Evolutionary conservation across 2,329 filamentous ascomycete genomes (phyloP), one percentile per base, ranked within the genome.

Genomic region (Trichophaea hybrida): DNA sequence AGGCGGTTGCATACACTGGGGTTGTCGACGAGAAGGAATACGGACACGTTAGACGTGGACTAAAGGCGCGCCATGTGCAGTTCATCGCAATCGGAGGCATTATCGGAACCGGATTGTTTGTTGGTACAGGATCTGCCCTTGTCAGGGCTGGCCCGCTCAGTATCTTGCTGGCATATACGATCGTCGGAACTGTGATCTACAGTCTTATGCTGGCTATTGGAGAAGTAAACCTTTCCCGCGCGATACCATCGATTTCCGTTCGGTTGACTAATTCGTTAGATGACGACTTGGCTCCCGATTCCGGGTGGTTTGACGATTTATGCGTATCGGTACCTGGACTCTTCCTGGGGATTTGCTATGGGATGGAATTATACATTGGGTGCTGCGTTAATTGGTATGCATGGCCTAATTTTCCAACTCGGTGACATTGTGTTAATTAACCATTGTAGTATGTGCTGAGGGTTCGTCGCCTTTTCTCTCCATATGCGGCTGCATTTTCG

Each of bases 91-190:
- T 68, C n/a, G 75, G 77, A 67, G 82, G 81, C 57, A 86, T 83
- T 12, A 82, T 88, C 67, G 84, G 84, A 57, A 88, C 84, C 1
- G 84, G 84, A 64, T 76, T 88, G 48, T 87, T 88, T 71, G 77
- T 88, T 37, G 83, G 84, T 55, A 81, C 79, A 54, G 84, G 84
- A 49, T 74, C 73, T 44, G 81, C 82, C 12, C 75, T 88, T 57
- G 75, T 79, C 59, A 79, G 76, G 53, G 77, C 81, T 7, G 84
- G 85, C 0, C 84, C 85, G 7, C 80, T 79, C 1, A 80, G 82
- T 34, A 78, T 81, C 40, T 75, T 88, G 51, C 78, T 88, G 65
- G 83, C 81, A 52, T 88, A 85, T 69, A 69, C 80, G 60, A 84
- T 85, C 63, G 78, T 89, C 69, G 86, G 85, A 55, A 76, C 80